Conservation (phyloP, 805 yeast species). For the Candida pseudofarinosa region DNA sequence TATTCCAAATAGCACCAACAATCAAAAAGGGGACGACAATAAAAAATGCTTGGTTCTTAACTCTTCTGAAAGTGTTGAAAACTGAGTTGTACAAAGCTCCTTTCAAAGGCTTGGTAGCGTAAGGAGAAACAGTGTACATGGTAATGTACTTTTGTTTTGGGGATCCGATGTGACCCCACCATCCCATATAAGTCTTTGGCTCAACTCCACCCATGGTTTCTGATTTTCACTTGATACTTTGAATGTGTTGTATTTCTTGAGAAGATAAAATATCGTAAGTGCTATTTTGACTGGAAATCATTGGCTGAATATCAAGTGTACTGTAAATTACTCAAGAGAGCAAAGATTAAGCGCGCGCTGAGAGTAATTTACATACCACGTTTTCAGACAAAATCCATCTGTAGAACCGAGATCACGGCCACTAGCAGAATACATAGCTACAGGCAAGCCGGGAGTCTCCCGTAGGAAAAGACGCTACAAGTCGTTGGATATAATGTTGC, state of each 20-base stretch:
- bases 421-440: too few relatives aligned
- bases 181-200: conserved; percentile 82
- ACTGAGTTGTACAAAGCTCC: conserved; percentile 81
- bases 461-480: not conserved
- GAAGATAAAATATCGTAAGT: not conserved
- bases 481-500: not conserved
- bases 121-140: conserved; percentile 88
- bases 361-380: not conserved
- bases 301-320: conserved; percentile 3
- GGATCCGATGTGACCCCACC: conserved; percentile 95
- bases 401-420: too few relatives aligned
- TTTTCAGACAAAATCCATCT: not conserved
- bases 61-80: conserved; percentile 94
- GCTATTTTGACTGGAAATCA: conserved; percentile 1
- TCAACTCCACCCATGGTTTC: conserved; percentile 33
- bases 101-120: conserved; percentile 87
- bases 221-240: not conserved
- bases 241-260: not conserved
- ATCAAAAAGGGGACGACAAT: conserved; percentile 72
- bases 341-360: not conserved
- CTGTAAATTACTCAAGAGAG: conserved; percentile 3
- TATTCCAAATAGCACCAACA: conserved; percentile 83
- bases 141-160: conserved; percentile 85
- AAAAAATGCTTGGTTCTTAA: conserved; percentile 77
- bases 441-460: not conserved